Base-by-base conservation (phyloP, 1,284 basidiomycete genomes). In the Prillingera fragicola region DNA sequence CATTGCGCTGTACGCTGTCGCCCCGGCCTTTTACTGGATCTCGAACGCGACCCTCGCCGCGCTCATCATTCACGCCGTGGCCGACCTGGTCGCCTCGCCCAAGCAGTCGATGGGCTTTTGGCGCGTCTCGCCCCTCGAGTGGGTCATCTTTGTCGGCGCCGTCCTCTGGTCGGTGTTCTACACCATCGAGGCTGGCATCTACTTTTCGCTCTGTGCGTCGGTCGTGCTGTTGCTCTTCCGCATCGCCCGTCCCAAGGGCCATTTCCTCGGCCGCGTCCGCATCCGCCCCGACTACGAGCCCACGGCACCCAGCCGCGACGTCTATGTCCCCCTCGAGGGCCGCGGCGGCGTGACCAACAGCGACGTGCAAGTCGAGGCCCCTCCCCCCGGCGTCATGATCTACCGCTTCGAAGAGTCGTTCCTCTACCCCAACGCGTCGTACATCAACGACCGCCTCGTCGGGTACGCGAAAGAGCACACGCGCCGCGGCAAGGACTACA, bases 371-470 rank as follows among this genome's bases (percentile, higher is more conserved):
- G 82, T 97, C 43, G 75, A 79, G 28, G 78, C 85, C 12, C 91
- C 91, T 13, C 74, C 83, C 14, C 85, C 89, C 3, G 94, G 95
- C 31, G 78, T 97, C 41, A 71, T 98, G 65, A 80, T 97, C 54
- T 97, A 94, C 74, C 84, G 91, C 40, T 84, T 91, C 65, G 90
- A 95, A 63, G 91, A 97, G 72, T 87, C 87, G 49, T 87, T 87
- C 68, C 77, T 95, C 29, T 98, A 92, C 73, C 92, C 94, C 38
- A 98, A 97, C 73, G 83, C 83, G 5, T 85, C 85, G 2, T 73
- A 80, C 51, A 74, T 86, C 64, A 91, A 91, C 67, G 79, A 81
- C 38, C 75, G 77, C 1, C 74, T 97, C 27, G 84, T 90, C 32
- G 84, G 86, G 54, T 77, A 88, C 56, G 87, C 89, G 57, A 92